A percentile compares a stretch with the other conserved stretches of the same genome.
phyloP scores from a whole-genome alignment of 768 basidiomycete species.

The Tubosaeta sp. region DNA sequence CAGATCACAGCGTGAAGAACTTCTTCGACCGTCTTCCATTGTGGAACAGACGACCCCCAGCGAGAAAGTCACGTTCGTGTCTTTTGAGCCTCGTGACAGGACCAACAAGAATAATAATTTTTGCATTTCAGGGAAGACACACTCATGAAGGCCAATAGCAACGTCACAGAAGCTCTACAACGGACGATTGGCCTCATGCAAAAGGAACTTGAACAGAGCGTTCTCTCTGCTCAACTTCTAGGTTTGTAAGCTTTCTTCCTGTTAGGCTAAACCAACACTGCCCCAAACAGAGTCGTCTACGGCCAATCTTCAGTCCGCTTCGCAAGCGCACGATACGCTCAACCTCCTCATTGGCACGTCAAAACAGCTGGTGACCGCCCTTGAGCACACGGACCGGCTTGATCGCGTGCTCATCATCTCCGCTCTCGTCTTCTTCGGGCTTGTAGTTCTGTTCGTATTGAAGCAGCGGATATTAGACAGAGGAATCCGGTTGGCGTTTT shows the following conservation, averaged over 20 bases:
- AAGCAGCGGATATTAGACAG: slow-evolving; percentile 84
- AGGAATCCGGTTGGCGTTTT: slow-evolving; percentile 73
- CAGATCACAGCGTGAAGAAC: slow-evolving; percentile 62
- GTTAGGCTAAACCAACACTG: neutral
- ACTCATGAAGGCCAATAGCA: slow-evolving; percentile 82
- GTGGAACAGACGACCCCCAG: slow-evolving; percentile 43
- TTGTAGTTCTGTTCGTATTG: slow-evolving; percentile 81
- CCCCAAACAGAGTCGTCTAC: slow-evolving; percentile 65
- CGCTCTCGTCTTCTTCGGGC: slow-evolving; percentile 76
- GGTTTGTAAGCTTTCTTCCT: slow-evolving; percentile 39
- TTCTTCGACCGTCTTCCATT: slow-evolving; percentile 50
- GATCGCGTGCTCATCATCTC: slow-evolving; percentile 84
- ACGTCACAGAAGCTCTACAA: slow-evolving; percentile 84
- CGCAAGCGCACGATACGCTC: slow-evolving; percentile 72
- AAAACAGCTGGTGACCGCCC: slow-evolving; percentile 76
- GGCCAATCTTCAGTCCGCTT: slow-evolving; percentile 67
- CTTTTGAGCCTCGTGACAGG: neutral
- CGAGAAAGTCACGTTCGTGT: slow-evolving; percentile 61
- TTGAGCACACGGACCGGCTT: slow-evolving; percentile 88
- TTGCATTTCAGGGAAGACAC: slow-evolving; percentile 61
- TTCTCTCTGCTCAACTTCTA: slow-evolving; percentile 80
- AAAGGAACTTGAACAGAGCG: slow-evolving; percentile 85
- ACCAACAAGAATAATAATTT: neutral
- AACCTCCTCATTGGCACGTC: slow-evolving; percentile 70
- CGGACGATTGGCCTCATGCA: slow-evolving; percentile 87